phyloP scores from a whole-genome alignment of 1,139 yeast genomes.

The Spencermartinsiella ligniputridi region DNA sequence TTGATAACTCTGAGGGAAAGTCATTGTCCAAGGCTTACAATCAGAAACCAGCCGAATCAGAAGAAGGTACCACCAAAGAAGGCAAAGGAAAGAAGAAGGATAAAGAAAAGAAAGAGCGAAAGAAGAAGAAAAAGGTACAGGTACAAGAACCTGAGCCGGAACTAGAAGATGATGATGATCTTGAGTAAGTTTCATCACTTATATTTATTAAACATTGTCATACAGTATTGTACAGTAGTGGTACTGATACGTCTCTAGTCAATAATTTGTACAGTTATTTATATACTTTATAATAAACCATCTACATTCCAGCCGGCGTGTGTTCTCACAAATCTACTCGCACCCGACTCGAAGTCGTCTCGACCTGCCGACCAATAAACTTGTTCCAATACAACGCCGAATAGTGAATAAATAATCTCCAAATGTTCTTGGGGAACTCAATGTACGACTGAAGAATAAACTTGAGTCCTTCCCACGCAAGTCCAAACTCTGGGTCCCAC shows the following conservation, averaged over 20 bases:
- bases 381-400: conserved; percentile 63
- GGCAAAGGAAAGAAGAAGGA: conserved; percentile 18
- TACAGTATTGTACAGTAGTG: no score
- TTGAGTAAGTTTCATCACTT: no score
- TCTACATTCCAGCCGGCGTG: no score
- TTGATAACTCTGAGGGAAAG: conserved; percentile 63
- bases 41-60: conserved; percentile 29
- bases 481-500: conserved; percentile 46
- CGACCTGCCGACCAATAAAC: conserved; percentile 53
- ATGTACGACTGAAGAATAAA: conserved; percentile 66
- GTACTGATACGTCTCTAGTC: no score
- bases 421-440: conserved; percentile 62
- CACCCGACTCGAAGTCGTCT: neutral
- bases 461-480: conserved; percentile 57
- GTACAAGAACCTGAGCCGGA: neutral
- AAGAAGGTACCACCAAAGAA: conserved; percentile 16
- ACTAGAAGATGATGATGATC: no score
- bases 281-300: no score
- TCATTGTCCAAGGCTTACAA: conserved; percentile 34
- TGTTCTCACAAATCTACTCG: conserved; percentile 10
- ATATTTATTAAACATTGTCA: no score
- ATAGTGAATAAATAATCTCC: conserved; percentile 46
- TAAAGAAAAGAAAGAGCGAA: conserved; percentile 16
- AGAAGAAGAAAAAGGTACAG: conserved; percentile 8
- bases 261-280: no score